These are phyloP conservation scores for Fraxinus ornus DNA, from an alignment of 305 asterid species.

Conservation along the genomic window DNA sequence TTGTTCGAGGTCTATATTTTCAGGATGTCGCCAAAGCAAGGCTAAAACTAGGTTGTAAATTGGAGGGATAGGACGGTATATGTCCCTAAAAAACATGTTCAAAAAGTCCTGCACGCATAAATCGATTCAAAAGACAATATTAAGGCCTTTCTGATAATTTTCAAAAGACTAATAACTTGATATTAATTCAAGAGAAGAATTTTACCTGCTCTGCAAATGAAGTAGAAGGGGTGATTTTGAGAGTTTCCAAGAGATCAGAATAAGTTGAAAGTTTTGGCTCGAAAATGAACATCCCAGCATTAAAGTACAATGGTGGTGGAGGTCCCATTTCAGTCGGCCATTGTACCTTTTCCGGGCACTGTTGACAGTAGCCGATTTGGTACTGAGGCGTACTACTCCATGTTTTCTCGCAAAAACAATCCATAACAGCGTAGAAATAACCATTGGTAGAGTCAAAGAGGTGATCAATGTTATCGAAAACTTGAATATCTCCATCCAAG, in stretches of 20 bases:
- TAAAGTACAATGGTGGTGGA: slow-evolving; percentile 27
- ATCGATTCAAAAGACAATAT: background rate
- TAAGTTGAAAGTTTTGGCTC: slow-evolving; percentile 19
- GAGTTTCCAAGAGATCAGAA: slow-evolving; percentile 9
- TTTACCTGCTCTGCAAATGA: slow-evolving; percentile 29
- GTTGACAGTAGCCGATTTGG: slow-evolving; percentile 28
- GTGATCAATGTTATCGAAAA: slow-evolving; percentile 29
- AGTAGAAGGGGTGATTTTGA: slow-evolving; percentile 25
- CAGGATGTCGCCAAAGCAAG: slow-evolving; percentile 28
- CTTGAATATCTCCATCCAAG: slow-evolving; percentile 35
- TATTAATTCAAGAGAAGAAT: background rate
- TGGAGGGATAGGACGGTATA: slow-evolving; percentile 17
- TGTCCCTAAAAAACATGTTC: slow-evolving; percentile 23
- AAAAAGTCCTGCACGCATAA: slow-evolving; percentile 19
- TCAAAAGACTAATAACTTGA: background rate
- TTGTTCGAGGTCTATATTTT: slow-evolving; percentile 19
- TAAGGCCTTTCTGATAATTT: background rate
- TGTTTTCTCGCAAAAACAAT: slow-evolving; percentile 35
- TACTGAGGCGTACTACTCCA: slow-evolving; percentile 23
- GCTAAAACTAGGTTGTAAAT: slow-evolving; percentile 25
- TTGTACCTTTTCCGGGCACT: slow-evolving; percentile 27
- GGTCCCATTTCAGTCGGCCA: slow-evolving; percentile 29
- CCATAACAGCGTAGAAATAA: slow-evolving; percentile 30
- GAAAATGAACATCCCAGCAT: slow-evolving; percentile 25
- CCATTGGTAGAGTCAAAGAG: slow-evolving; percentile 31